These are phyloP conservation scores for Aureobasidium musti DNA, from an alignment of 2,329 filamentous ascomycete genomes.

Conservation along the genomic window DNA sequence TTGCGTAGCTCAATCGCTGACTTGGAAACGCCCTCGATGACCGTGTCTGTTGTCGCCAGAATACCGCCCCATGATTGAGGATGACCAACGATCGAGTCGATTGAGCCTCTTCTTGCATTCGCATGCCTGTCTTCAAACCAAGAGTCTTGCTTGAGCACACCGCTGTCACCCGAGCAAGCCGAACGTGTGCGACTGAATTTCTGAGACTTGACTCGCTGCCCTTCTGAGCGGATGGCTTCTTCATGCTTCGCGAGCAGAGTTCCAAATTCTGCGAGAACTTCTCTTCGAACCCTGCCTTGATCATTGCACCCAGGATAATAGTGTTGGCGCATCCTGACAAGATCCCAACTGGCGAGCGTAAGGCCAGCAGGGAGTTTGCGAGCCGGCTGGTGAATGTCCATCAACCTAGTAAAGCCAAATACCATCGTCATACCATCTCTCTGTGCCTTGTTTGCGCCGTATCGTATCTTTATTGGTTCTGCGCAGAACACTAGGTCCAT, in stretches of 20 bases:
- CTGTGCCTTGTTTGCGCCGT: slow-evolving; percentile 33
- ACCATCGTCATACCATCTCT: slow-evolving; percentile 42
- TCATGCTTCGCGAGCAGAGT: slow-evolving; percentile 42
- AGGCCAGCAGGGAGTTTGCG: slow-evolving; percentile 33
- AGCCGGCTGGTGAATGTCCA: slow-evolving; percentile 45
- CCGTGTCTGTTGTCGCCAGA: slow-evolving; percentile 43
- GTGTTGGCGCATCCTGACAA: slow-evolving; percentile 50
- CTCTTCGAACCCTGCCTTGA: slow-evolving; percentile 48
- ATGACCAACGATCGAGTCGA: slow-evolving; percentile 9
- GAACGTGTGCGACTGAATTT: slow-evolving; percentile 27
- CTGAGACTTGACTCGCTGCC: slow-evolving; percentile 27
- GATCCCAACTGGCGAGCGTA: slow-evolving; percentile 35
- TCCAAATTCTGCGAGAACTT: slow-evolving; percentile 52
- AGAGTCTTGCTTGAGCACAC: slow-evolving; percentile 35
- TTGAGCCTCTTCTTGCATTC: slow-evolving; percentile 9
- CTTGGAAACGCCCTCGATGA: slow-evolving; percentile 34
- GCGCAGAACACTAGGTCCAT: slow-evolving; percentile 49
- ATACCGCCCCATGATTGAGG: slow-evolving; percentile 42
- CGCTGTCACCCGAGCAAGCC: slow-evolving; percentile 27
- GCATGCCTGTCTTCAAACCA: slow-evolving; percentile 31
- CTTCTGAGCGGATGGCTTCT: slow-evolving; percentile 19
- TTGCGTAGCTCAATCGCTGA: slow-evolving; percentile 37
- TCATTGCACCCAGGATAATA: slow-evolving; percentile 50
- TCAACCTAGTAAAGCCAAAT: slow-evolving; percentile 50
- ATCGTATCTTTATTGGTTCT: slow-evolving; percentile 43